Base-by-base conservation (phyloP, 805 yeast species). In the Metschnikowia chrysomelidarum region DNA sequence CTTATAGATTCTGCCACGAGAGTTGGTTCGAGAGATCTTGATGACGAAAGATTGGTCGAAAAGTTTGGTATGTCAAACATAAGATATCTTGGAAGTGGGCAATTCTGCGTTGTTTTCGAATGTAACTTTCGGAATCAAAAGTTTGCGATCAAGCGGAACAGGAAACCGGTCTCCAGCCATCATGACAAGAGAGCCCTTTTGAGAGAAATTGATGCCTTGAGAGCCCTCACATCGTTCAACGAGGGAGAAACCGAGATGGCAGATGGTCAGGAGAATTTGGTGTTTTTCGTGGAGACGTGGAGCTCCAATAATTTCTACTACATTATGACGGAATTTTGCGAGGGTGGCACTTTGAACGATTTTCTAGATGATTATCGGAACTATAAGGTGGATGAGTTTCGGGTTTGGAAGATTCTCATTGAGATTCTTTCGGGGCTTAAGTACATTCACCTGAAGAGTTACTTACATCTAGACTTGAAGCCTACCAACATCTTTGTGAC, bases 401-500 rank as follows among this genome's bases (percentile, higher is more conserved):
- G 98, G 49, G 89, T 91, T 25, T 93, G 98, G 98, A 93, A 93
- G 63, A 91, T 93, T 28, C 67, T 93, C 47, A 81, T 83, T 33
- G 98, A 91, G 56, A 69, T 89, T 12, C 62, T 87, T 26, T 71
- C 77, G 51, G 98, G 97, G 0, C 64, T 93, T 41, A 71, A 77
- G 46, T 88, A 78, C 56, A 80, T 93, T 30, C 98, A 93, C 56
- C 73, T 70, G 51, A 70, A 78, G 27, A 74, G 75, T 41, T 82
- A 86, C 34, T 66, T 89, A 32, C 98, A 93, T 62, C 65, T 93
- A 35, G 98, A 93, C 60, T 62, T 93, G 54, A 93, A 93, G 61
- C 98, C 98, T 1, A 96, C 97, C 2, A 93, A 93, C 59, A 79
- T 93, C 3, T 82, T 93, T 52, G 81, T 93, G 33, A 87, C 97